phyloP scores from a whole-genome alignment of 2,329 filamentous ascomycete species.

The Ceratocystis albifundus region DNA sequence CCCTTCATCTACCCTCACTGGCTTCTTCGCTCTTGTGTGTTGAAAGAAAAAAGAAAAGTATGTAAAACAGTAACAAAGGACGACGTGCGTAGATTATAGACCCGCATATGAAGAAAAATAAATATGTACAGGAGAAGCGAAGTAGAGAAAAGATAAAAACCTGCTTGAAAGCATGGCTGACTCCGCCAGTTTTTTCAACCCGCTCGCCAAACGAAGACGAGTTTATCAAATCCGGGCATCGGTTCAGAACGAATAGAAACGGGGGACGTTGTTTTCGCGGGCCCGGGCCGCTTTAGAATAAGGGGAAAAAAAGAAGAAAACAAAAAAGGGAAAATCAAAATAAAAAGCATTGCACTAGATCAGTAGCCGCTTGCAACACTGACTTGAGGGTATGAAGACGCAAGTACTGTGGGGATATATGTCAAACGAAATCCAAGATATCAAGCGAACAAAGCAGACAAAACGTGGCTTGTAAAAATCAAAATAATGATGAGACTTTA shows the following conservation, averaged over 20 bases:
- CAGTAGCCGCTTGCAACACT: background rate
- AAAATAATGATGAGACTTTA: constrained; percentile 7
- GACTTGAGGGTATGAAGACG: constrained; percentile 4
- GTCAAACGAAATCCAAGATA: constrained; percentile 14
- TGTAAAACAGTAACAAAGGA: background rate
- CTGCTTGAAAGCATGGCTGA: background rate
- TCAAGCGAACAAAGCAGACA: constrained; percentile 1
- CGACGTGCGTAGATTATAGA: background rate
- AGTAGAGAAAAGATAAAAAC: constrained; percentile 17
- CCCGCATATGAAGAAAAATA: background rate
- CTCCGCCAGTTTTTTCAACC: background rate
- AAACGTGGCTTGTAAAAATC: constrained; percentile 8
- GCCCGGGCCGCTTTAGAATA: background rate
- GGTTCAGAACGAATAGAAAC: background rate
- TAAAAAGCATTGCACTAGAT: background rate
- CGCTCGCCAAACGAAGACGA: background rate
- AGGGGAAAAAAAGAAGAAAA: background rate
- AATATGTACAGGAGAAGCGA: constrained; percentile 16
- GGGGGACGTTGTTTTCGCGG: background rate
- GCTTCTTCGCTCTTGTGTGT: background rate
- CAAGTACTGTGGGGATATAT: constrained; percentile 17
- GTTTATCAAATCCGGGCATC: background rate
- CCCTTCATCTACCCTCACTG: background rate
- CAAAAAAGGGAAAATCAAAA: background rate
- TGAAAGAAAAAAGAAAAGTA: constrained; percentile 10